Evolutionary conservation across 169 alveolate genomes (phyloP).

Genomic region (Besnoitia besnoiti): DNA sequence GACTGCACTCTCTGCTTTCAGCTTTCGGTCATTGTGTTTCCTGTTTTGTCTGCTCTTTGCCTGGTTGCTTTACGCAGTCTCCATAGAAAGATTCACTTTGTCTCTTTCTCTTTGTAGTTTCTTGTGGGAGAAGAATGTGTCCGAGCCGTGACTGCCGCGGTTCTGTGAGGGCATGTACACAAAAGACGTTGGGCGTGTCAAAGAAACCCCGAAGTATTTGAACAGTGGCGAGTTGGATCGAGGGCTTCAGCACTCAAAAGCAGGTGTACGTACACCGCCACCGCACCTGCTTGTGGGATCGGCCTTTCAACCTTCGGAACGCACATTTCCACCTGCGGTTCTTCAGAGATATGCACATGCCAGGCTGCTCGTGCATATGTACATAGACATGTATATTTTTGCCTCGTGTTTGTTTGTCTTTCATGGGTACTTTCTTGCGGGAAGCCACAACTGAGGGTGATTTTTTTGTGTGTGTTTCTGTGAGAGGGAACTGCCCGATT

Average conservation of each 20-base stretch:
- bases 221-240: background rate
- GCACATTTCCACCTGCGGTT: too few relatives aligned
- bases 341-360: background rate
- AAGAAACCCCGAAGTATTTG: background rate
- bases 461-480: background rate
- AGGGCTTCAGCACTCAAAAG: background rate
- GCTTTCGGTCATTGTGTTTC: background rate
- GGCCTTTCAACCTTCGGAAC: too few relatives aligned
- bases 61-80: background rate
- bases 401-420: background rate
- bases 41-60: background rate
- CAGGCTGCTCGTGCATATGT: background rate
- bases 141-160: background rate
- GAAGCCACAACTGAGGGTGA: background rate
- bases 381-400: background rate
- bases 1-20: background rate
- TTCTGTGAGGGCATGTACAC: background rate
- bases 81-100: background rate
- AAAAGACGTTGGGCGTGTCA: background rate
- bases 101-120: background rate
- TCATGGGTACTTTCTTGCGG: background rate
- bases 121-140: background rate
- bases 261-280: background rate
- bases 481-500: background rate
- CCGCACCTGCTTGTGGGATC: too few relatives aligned